These are phyloP conservation scores for Obba rivulosa DNA, from an alignment of 768 basidiomycete species.

Conservation along the genomic window DNA sequence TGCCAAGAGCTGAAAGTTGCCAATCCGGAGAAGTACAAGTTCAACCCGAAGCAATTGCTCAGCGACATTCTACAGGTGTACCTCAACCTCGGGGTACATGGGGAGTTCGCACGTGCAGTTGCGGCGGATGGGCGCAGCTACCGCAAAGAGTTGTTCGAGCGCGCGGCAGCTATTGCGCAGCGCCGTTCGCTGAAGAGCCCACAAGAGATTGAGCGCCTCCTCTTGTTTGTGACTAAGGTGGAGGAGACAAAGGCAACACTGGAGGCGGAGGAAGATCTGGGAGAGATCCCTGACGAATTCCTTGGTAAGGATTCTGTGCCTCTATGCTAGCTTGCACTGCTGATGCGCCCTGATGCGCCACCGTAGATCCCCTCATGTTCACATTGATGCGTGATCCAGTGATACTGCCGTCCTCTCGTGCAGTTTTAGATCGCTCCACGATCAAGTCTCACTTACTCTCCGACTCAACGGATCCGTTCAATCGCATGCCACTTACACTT, in stretches of 20 bases:
- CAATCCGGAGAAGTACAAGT: conserved; percentile 84
- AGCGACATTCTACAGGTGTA: conserved; percentile 88
- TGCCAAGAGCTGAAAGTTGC: conserved; percentile 83
- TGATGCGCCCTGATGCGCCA: not conserved
- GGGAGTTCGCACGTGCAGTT: conserved; percentile 77
- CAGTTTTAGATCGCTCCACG: conserved; percentile 80
- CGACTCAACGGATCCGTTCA: conserved; percentile 93
- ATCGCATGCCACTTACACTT: conserved; percentile 74
- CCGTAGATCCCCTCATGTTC: conserved; percentile 80
- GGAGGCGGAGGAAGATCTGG: conserved; percentile 87
- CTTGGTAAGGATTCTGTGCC: conserved; percentile 52
- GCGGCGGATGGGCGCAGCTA: conserved; percentile 96
- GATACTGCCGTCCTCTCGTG: conserved; percentile 74
- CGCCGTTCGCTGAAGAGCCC: conserved; percentile 66
- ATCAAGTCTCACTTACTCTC: conserved; percentile 95
- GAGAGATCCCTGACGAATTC: conserved; percentile 94
- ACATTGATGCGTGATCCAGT: conserved; percentile 96
- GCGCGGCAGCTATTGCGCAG: conserved; percentile 63
- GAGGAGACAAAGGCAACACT: conserved; percentile 77
- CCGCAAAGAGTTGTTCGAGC: conserved; percentile 74
- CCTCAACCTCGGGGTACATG: conserved; percentile 77
- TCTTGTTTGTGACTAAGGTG: conserved; percentile 70
- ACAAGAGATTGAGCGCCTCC: conserved; percentile 66
- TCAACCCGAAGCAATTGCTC: conserved; percentile 77
- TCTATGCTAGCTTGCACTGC: conserved; percentile 8